Percentiles rank a stretch among this genome's conserved stretches.
Conservation (phyloP, 345 rosid genomes). For the Salix purpurea region DNA sequence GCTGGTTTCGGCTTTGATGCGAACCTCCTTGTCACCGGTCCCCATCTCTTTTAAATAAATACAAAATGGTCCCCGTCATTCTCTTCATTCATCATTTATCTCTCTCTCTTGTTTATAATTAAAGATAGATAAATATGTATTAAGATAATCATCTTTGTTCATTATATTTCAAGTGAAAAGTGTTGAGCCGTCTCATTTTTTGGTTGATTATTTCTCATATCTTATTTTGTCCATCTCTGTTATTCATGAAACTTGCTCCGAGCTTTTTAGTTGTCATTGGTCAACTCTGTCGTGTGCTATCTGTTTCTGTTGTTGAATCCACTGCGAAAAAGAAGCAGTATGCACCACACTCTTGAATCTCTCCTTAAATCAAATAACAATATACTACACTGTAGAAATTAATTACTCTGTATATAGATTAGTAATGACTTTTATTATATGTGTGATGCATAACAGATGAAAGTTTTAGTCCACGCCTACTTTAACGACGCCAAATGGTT, state of each 20-base stretch:
- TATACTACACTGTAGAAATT: neutral
- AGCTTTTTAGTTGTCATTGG: too few species aligned
- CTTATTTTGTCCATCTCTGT: too few species aligned
- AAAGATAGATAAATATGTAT: too few species aligned
- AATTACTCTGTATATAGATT: neutral
- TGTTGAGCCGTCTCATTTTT: too few species aligned
- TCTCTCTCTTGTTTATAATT: too few species aligned
- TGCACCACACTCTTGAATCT: neutral
- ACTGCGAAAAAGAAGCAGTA: neutral
- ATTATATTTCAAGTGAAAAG: too few species aligned
- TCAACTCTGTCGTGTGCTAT: too few species aligned
- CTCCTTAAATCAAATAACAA: neutral
- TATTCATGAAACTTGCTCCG: too few species aligned
- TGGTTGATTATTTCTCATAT: too few species aligned
- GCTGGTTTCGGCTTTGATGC: constrained; percentile 28
- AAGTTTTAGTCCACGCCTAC: constrained; percentile 7
- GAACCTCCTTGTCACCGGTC: constrained; percentile 5
- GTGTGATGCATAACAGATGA: constrained; percentile 2
- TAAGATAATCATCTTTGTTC: too few species aligned
- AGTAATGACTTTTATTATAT: neutral
- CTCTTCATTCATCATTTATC: too few species aligned
- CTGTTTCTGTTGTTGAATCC: neutral
- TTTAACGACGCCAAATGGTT: constrained; percentile 28
- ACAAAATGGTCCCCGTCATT: too few species aligned
- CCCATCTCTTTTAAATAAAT: constrained; percentile 2